Percentiles rank a stretch among this genome's conserved stretches.
Conservation (phyloP, 23 red algal genomes). For the Gracilaria vermiculophylla region DNA sequence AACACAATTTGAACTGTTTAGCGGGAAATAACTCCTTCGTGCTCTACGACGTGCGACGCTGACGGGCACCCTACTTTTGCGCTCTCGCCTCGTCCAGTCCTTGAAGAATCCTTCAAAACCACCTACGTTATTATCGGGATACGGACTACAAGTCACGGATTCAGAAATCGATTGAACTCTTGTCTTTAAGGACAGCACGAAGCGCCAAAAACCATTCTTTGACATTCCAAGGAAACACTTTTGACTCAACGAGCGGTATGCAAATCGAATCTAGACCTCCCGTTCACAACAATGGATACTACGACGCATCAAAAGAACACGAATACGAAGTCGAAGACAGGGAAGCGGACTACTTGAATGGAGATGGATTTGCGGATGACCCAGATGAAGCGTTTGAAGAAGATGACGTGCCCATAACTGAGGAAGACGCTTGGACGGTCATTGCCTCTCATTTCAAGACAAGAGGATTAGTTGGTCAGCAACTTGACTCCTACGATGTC, state of each 20-base stretch:
- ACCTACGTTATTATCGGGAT: too few species aligned
- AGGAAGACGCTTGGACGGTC: constrained; percentile 88
- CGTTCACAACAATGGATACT: constrained; percentile 16
- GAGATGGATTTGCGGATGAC: constrained; percentile 18
- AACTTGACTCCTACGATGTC: constrained; percentile 94
- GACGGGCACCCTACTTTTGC: too few species aligned
- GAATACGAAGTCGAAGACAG: constrained; percentile 6
- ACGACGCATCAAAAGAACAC: neutral
- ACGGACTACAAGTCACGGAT: too few species aligned
- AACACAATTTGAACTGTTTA: too few species aligned
- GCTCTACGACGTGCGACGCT: too few species aligned
- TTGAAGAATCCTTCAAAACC: too few species aligned
- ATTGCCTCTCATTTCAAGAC: constrained; percentile 94
- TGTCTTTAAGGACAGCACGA: neutral
- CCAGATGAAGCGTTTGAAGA: constrained; percentile 30
- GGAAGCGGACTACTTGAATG: constrained; percentile 2
- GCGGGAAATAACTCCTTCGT: too few species aligned
- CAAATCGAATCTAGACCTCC: neutral
- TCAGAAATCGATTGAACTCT: too few species aligned
- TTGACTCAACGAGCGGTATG: neutral
- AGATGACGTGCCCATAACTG: constrained; percentile 52
- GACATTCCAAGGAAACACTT: neutral
- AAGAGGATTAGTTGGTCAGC: constrained; percentile 91
- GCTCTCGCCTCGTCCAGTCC: too few species aligned
- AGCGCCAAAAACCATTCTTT: neutral